Percentiles rank a stretch among this genome's conserved stretches.
Conservation (phyloP, 2,329 filamentous ascomycete genomes). For the Monosporascus sp. region DNA sequence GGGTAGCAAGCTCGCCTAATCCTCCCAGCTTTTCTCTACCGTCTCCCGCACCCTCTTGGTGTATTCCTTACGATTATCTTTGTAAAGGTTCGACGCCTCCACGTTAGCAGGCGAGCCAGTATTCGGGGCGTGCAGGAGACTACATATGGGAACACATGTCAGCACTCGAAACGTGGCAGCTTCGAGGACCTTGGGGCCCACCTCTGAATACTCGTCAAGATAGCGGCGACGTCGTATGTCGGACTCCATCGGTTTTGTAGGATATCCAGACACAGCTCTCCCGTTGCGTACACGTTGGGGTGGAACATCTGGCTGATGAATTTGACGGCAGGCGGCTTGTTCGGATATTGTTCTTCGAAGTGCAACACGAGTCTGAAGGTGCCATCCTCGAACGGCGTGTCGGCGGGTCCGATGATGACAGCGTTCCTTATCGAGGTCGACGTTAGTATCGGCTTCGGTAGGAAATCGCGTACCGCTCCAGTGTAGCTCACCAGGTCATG, state of each 20-base stretch:
- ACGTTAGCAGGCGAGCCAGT: slow-evolving; percentile 98
- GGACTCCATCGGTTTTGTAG: slow-evolving; percentile 98
- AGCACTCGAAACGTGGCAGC: slow-evolving; percentile 1
- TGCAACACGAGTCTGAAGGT: slow-evolving; percentile 98
- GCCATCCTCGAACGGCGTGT: slow-evolving; percentile 97
- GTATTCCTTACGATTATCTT: slow-evolving; percentile 96
- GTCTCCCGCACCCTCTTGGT: slow-evolving; percentile 92
- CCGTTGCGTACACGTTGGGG: slow-evolving; percentile 95
- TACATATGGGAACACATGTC: slow-evolving; percentile 31
- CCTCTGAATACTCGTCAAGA: slow-evolving; percentile 97
- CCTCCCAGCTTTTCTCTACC: slow-evolving; percentile 99
- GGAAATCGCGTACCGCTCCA: slow-evolving; percentile 4
- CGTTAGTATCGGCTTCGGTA: slow-evolving; percentile 20
- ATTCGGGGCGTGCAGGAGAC: slow-evolving; percentile 94
- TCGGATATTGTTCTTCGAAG: slow-evolving; percentile 98
- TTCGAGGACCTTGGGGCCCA: slow-evolving; percentile 29
- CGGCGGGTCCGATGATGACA: slow-evolving; percentile 93
- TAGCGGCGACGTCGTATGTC: slow-evolving; percentile 95
- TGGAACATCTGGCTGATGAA: slow-evolving; percentile 99
- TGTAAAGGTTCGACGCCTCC: slow-evolving; percentile 96
- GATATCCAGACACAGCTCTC: slow-evolving; percentile 94
- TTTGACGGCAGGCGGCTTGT: slow-evolving; percentile 95
- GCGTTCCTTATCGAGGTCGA: slow-evolving; percentile 66
- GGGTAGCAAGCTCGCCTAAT: slow-evolving; percentile 42
- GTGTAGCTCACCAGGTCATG: slow-evolving; percentile 75